Percentiles rank a stretch among this genome's conserved stretches.
Conservation (phyloP, 116 monocot genomes). For the Dioscorea cayenensis region DNA sequence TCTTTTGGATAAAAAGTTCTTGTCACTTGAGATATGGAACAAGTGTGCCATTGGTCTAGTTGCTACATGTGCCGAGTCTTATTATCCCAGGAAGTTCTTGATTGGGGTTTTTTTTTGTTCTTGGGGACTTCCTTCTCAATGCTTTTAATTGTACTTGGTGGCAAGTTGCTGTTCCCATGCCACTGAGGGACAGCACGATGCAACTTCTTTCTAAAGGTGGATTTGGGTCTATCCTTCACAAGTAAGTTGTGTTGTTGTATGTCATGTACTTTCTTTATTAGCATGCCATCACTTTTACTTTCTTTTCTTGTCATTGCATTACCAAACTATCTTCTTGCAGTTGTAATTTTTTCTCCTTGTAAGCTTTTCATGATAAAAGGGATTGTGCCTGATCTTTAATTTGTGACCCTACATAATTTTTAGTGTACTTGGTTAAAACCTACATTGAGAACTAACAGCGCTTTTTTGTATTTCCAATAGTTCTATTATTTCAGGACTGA, state of each 20-base stretch:
- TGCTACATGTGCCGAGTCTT: constrained; percentile 34
- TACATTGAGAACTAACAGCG: too few species aligned
- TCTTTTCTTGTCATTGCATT: constrained; percentile 19
- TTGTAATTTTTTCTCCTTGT: constrained; percentile 11
- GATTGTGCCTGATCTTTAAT: too few species aligned
- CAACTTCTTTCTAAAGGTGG: constrained; percentile 1
- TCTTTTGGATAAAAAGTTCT: constrained; percentile 13
- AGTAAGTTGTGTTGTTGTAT: not conserved
- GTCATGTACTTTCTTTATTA: not conserved
- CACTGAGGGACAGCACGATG: not conserved
- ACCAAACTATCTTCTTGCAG: constrained; percentile 19
- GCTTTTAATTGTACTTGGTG: constrained; percentile 45
- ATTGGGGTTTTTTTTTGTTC: constrained; percentile 54
- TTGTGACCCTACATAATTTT: too few species aligned
- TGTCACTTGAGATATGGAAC: constrained; percentile 50
- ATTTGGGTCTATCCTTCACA: not conserved
- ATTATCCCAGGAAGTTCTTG: constrained; percentile 46
- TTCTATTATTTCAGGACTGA: too few species aligned
- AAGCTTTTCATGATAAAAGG: not conserved
- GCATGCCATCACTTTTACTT: not conserved
- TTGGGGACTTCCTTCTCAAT: constrained; percentile 44
- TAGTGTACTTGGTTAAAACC: too few species aligned
- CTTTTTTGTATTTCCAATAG: too few species aligned
- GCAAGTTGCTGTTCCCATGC: constrained; percentile 2
- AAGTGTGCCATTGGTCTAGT: constrained; percentile 35